Conservation (phyloP, 2,329 filamentous ascomycete species). For the Colletotrichum destructivum region DNA sequence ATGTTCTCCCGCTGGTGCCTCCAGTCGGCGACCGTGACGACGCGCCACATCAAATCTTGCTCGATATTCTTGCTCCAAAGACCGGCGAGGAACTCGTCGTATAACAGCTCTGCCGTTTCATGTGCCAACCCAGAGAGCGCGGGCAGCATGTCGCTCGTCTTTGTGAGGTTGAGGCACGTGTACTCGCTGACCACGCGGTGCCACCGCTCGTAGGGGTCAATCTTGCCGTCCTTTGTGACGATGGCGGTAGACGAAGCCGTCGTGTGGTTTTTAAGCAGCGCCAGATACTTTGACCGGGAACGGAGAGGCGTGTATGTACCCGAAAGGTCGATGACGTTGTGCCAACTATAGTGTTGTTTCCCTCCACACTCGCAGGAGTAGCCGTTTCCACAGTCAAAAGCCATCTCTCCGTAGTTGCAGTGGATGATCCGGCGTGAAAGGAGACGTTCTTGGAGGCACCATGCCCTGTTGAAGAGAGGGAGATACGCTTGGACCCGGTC, state of each 20-base stretch:
- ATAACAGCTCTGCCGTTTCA: slow-evolving; percentile 8
- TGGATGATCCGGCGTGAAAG: slow-evolving; percentile 24
- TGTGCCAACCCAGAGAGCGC: slow-evolving; percentile 23
- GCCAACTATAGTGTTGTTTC: slow-evolving; percentile 16
- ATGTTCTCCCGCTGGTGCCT: background rate
- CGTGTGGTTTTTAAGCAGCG: background rate
- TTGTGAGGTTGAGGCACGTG: slow-evolving; percentile 25
- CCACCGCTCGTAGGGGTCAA: slow-evolving; percentile 27
- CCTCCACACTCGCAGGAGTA: slow-evolving; percentile 17
- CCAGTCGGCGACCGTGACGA: slow-evolving; percentile 7
- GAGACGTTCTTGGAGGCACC: slow-evolving; percentile 30
- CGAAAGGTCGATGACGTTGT: slow-evolving; percentile 1
- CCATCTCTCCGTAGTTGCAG: slow-evolving; percentile 25
- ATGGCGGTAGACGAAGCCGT: background rate
- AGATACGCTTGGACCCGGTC: background rate
- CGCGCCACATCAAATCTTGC: slow-evolving; percentile 27
- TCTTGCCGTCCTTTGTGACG: background rate
- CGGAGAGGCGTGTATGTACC: slow-evolving; percentile 4
- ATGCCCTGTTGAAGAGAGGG: slow-evolving; percentile 12
- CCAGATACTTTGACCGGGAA: slow-evolving; percentile 12
- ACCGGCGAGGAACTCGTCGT: background rate
- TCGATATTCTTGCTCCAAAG: slow-evolving; percentile 8
- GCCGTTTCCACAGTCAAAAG: background rate
- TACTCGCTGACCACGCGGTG: slow-evolving; percentile 24
- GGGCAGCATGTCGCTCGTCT: slow-evolving; percentile 12